Evolutionary conservation across 2,329 filamentous ascomycete genomes (phyloP).

Genomic region (Fusarium sp.): DNA sequence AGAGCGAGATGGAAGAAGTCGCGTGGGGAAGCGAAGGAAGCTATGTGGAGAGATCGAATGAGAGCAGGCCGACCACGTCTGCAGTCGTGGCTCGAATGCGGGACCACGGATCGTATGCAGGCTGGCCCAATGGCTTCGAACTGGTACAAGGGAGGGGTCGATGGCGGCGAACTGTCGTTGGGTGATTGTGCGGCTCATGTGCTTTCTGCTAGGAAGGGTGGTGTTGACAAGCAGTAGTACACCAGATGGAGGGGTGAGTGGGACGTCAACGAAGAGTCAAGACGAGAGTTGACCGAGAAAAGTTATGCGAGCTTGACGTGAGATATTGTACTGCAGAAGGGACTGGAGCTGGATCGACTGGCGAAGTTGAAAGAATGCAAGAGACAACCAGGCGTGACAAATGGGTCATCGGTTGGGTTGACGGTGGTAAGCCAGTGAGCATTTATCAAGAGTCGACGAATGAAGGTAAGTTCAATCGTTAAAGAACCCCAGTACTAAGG

Average conservation of each 20-base stretch:
- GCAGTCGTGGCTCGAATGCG: constrained; percentile 57
- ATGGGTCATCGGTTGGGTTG: constrained; percentile 37
- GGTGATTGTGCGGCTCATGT: constrained; percentile 46
- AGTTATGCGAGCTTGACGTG: constrained; percentile 11
- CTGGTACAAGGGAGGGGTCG: constrained; percentile 47
- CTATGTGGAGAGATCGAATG: constrained; percentile 52
- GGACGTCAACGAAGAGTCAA: constrained; percentile 37
- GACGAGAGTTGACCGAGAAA: constrained; percentile 31
- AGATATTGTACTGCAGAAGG: constrained; percentile 3
- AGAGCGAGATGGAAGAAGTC: constrained; percentile 49
- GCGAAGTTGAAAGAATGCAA: constrained; percentile 38
- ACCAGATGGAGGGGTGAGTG: constrained; percentile 44
- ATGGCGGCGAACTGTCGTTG: constrained; percentile 46
- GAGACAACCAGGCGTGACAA: constrained; percentile 32
- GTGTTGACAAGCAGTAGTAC: constrained; percentile 43
- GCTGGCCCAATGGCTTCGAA: constrained; percentile 51
- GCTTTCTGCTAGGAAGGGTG: constrained; percentile 42
- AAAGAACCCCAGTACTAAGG: constrained; percentile 24
- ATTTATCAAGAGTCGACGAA: constrained; percentile 41
- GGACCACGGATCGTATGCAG: constrained; percentile 53
- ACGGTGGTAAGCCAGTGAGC: constrained; percentile 38
- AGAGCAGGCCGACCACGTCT: constrained; percentile 49
- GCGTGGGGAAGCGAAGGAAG: constrained; percentile 51
- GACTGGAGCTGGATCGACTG: constrained; percentile 15
- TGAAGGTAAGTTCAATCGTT: constrained; percentile 29